These are phyloP conservation scores for Agrocybe praecox DNA, from an alignment of 768 basidiomycete genomes.

Conservation along the genomic window DNA sequence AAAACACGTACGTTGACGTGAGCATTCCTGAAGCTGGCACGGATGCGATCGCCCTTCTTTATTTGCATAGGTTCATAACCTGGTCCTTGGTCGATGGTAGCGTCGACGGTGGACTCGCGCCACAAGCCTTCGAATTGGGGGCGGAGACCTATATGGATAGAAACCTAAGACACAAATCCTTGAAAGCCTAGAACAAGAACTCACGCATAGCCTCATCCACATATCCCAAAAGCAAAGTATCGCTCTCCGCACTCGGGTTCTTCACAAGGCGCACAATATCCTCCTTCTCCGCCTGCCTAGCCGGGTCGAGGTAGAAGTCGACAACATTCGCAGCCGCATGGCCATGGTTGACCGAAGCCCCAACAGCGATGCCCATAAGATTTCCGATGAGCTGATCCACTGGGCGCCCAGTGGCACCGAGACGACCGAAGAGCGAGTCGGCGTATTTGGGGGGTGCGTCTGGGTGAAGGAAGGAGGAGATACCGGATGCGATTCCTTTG, in stretches of 20 bases:
- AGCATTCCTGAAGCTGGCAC: constrained; percentile 44
- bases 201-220: constrained; percentile 53
- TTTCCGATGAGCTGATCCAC: constrained; percentile 45
- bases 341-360: constrained; percentile 47
- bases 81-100: constrained; percentile 35
- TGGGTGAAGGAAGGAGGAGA: constrained; percentile 29
- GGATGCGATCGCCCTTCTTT: constrained; percentile 43
- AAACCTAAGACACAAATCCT: background rate
- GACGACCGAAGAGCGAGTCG: constrained; percentile 39
- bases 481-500: constrained; percentile 21
- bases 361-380: constrained; percentile 48
- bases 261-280: constrained; percentile 39
- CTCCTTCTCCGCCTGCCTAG: constrained; percentile 36
- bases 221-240: constrained; percentile 46
- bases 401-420: constrained; percentile 37
- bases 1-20: constrained; percentile 38
- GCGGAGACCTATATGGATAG: constrained; percentile 29
- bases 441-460: constrained; percentile 28
- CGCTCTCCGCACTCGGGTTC: constrained; percentile 30
- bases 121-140: constrained; percentile 46
- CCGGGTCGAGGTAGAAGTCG: constrained; percentile 54
- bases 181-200: constrained; percentile 14
- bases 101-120: constrained; percentile 34
- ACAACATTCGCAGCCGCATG: constrained; percentile 52
- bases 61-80: constrained; percentile 33